Base-by-base conservation (phyloP, 2,329 filamentous ascomycete species). In the Apiospora kogelbergensis region DNA sequence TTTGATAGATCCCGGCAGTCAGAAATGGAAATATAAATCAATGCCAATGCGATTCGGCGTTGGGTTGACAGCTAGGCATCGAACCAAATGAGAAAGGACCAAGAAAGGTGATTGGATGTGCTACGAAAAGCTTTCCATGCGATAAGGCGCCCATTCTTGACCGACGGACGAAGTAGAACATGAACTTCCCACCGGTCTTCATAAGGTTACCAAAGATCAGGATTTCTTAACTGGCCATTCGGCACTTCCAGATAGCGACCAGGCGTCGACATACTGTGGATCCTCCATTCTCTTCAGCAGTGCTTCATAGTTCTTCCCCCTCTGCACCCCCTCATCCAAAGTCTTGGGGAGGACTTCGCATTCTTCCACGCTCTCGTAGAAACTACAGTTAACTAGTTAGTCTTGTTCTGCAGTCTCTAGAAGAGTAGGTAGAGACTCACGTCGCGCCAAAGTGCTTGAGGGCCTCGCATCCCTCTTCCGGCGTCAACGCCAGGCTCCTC, bases 201-300 rank as follows among this genome's bases (percentile, higher is more conserved):
- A 20, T 44, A 44, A 44, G 17, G 42, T 5, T 6, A 45, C 17
- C 44, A 45, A 9, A 7, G 20, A 22, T 45, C 44, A 46, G n/a
- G 44, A 6, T 46, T 46, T 22, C 45, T 48, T 26, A 11, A 48
- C 45, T 15, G 45, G 45, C 45, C 45, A 48, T 4, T 48, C 45
- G 45, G 45, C 26, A 24, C 22, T 48, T 48, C 63, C 63, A 26
- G 45, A 11, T 26, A 17, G 22, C 24, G 33, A 10, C 63, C 63
- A 65, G 26, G 20, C 30, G 30, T 45, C 24, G 10, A 30, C 22
- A 41, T 65, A 65, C 26, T 30, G 13, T 13, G 6, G 22, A 30
- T 65, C 63, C 17, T 65, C 63, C 63, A 65, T 65, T n/a, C 44
- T 65, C 17, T 45, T 30, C 17, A 65, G 41, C 63, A 65, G 41